Evolutionary conservation across 257 asterid genomes (phyloP).

Genomic region (Jasminum sambac): DNA sequence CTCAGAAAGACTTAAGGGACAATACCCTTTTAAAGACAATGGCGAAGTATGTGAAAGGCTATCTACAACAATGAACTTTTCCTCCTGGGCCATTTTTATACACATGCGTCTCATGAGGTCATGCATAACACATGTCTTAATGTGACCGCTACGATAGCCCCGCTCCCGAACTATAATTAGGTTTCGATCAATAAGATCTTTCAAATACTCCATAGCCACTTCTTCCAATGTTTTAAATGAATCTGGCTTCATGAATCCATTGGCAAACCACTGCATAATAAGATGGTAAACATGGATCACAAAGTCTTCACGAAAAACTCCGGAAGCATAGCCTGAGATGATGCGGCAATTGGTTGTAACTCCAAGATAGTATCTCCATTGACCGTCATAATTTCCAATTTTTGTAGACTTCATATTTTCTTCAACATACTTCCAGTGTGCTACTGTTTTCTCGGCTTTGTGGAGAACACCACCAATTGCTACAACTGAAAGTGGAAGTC

Average conservation of each 20-base stretch:
- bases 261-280: conserved; percentile 18
- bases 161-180: background rate
- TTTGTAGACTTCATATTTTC: too few species aligned
- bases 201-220: background rate
- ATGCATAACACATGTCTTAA: background rate
- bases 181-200: conserved; percentile 3
- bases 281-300: conserved; percentile 1
- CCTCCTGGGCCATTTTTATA: background rate
- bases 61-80: background rate
- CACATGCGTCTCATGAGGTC: background rate
- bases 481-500: too few species aligned
- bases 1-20: background rate
- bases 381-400: too few species aligned
- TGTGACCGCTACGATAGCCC: background rate
- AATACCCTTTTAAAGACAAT: background rate
- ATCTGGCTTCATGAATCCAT: conserved; percentile 1
- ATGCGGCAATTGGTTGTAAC: conserved; percentile 12
- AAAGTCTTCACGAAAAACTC: conserved; percentile 8
- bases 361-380: too few species aligned
- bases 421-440: too few species aligned
- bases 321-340: conserved; percentile 13
- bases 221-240: background rate
- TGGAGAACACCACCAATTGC: too few species aligned
- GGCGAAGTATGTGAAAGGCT: background rate
- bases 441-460: too few species aligned